These are phyloP conservation scores for Eimeria maxima DNA, from an alignment of 169 alveolate genomes.

Conservation along the genomic window DNA sequence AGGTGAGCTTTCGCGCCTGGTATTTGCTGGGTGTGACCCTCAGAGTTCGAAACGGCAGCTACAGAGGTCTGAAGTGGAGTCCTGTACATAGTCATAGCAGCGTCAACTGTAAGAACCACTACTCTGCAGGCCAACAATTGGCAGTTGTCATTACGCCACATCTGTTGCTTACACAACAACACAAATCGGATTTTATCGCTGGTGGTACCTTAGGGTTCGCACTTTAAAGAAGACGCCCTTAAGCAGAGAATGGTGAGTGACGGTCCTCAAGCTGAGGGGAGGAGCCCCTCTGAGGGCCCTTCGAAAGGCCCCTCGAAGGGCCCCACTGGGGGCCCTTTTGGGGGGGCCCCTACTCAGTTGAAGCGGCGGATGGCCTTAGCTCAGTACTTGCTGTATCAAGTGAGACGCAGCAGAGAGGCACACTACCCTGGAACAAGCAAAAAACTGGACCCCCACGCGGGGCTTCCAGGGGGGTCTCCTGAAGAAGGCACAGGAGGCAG, in stretches of 20 bases:
- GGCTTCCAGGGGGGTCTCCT: not conserved
- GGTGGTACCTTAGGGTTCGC: not conserved
- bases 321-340: not conserved
- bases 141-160: too few relatives aligned
- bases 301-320: not conserved
- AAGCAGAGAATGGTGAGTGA: too few relatives aligned
- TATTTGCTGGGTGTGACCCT: not conserved
- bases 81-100: not conserved
- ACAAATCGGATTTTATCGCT: not conserved
- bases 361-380: conserved; percentile 21
- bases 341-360: conserved; percentile 19
- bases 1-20: too few relatives aligned
- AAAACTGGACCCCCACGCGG: not conserved
- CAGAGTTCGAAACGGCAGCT: not conserved
- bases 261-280: not conserved
- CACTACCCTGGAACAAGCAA: conserved; percentile 31
- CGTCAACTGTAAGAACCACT: too few relatives aligned
- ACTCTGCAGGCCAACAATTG: too few relatives aligned
- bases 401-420: conserved; percentile 34
- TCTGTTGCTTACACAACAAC: not conserved
- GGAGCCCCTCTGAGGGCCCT: not conserved
- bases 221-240: not conserved
- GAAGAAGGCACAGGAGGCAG: conserved; percentile 6
- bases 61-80: not conserved
- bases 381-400: conserved; percentile 52